Conservation (phyloP, 1,139 yeast species). For the Meyerozyma athensensis region DNA sequence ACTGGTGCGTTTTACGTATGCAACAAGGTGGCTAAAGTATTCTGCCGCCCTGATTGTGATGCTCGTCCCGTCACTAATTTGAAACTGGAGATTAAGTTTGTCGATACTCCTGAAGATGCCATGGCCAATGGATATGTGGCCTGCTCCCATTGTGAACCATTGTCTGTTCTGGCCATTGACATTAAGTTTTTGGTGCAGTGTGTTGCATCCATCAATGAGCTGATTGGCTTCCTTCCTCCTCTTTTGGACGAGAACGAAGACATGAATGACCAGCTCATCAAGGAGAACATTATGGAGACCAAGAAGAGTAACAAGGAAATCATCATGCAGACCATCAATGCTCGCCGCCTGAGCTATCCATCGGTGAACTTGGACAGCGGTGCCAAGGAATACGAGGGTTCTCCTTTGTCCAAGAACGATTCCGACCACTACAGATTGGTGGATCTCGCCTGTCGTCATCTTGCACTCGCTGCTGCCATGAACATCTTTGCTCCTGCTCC, state of each 20-base stretch:
- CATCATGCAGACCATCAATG: constrained; percentile 20
- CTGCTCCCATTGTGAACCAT: constrained; percentile 52
- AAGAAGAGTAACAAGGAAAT: constrained; percentile 26
- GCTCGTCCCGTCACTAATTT: constrained; percentile 39
- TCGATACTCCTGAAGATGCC: constrained; percentile 41
- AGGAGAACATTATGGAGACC: constrained; percentile 34
- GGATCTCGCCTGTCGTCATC: constrained; percentile 78
- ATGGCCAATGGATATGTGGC: constrained; percentile 40
- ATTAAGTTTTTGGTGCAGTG: constrained; percentile 51
- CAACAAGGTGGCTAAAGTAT: constrained; percentile 34
- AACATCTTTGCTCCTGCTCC: constrained; percentile 35
- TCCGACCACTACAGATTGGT: constrained; percentile 67
- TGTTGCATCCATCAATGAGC: constrained; percentile 52
- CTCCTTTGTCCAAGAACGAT: constrained; percentile 48
- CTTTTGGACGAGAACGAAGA: constrained; percentile 45
- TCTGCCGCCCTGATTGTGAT: constrained; percentile 71
- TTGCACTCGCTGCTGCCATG: constrained; percentile 74
- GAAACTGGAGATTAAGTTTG: constrained; percentile 43
- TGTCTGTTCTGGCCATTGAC: constrained; percentile 39
- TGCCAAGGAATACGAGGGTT: constrained; percentile 23
- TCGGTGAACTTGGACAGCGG: constrained; percentile 21
- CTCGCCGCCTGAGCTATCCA: constrained; percentile 25
- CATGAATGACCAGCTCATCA: constrained; percentile 31
- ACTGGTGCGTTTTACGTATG: constrained; percentile 52
- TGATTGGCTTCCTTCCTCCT: constrained; percentile 56